Conservation (phyloP, 768 basidiomycete genomes). For the Tephrocybe sp. region DNA sequence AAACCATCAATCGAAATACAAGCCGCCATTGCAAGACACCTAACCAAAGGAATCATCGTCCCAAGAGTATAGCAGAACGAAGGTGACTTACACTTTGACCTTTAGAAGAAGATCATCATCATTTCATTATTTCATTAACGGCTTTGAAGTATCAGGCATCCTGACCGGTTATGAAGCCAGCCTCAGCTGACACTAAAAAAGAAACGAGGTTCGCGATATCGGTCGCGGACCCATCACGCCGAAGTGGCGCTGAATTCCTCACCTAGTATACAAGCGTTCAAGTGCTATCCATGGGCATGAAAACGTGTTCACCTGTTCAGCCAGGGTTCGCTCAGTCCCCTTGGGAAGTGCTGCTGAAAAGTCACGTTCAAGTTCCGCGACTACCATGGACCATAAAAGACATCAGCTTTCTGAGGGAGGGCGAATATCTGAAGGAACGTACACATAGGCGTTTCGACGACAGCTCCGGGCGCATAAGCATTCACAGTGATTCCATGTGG, state of each 20-base stretch:
- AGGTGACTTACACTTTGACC: not conserved
- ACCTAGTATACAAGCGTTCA: not conserved
- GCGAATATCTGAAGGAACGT: not conserved
- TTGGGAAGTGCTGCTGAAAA: not conserved
- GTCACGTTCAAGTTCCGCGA: not conserved
- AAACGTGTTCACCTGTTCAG: not conserved
- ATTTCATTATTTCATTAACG: too few relatives aligned
- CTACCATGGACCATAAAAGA: not conserved
- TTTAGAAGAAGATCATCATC: not conserved
- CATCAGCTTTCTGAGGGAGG: not conserved
- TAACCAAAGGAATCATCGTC: not conserved
- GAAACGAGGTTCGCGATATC: conserved; percentile 35
- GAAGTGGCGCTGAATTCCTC: not conserved
- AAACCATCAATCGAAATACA: conserved; percentile 7
- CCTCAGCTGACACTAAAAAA: conserved; percentile 30
- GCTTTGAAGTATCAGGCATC: too few relatives aligned
- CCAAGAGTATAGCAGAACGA: not conserved
- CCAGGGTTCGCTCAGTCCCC: not conserved
- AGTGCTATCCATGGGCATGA: not conserved
- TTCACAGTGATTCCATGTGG: conserved; percentile 41
- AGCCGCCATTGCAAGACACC: conserved; percentile 6
- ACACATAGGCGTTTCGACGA: conserved; percentile 18
- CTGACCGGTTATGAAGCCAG: conserved; percentile 34
- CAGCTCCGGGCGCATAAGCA: conserved; percentile 36
- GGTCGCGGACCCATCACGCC: conserved; percentile 15